A percentile compares a stretch with the other conserved stretches of the same genome.
phyloP scores from a whole-genome alignment of 805 yeast species.

The Metschnikowia kunwiensis region DNA sequence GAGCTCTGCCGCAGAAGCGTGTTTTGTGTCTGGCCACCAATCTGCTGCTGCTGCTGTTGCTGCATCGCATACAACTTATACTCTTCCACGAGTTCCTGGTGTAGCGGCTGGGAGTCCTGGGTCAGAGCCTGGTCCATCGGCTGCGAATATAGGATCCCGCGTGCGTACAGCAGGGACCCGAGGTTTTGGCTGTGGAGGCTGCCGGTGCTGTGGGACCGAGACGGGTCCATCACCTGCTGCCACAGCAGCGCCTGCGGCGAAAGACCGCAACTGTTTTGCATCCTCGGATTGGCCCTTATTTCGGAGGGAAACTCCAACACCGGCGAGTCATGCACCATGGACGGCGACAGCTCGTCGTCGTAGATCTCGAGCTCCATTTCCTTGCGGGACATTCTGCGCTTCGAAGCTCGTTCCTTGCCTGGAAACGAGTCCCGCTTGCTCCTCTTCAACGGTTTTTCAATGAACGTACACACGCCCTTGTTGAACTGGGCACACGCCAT shows the following conservation, averaged over 20 bases:
- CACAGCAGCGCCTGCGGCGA: slow-evolving; percentile 9
- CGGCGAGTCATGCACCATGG: slow-evolving; percentile 1
- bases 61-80: slow-evolving; percentile 3
- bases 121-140: not conserved
- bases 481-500: slow-evolving; percentile 30
- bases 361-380: too few species aligned
- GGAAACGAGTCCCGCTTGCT: slow-evolving; percentile 21
- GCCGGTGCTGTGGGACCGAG: slow-evolving; percentile 6
- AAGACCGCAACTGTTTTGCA: too few species aligned
- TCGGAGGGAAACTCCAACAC: slow-evolving; percentile 1
- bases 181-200: not conserved
- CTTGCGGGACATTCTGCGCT: not conserved
- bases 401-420: not conserved
- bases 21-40: too few species aligned
- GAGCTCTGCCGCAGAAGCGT: not conserved
- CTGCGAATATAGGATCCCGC: not conserved
- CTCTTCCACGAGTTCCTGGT: slow-evolving; percentile 5
- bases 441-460: slow-evolving; percentile 61
- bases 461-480: slow-evolving; percentile 28
- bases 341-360: not conserved
- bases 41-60: slow-evolving; percentile 2
- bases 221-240: slow-evolving; percentile 6
- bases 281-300: slow-evolving; percentile 1
- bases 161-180: not conserved
- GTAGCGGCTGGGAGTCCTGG: slow-evolving; percentile 2